Evolutionary conservation across 2,329 filamentous ascomycete species (phyloP), one percentile per base, ranked within the genome.

Genomic region (Fusarium newnesense): DNA sequence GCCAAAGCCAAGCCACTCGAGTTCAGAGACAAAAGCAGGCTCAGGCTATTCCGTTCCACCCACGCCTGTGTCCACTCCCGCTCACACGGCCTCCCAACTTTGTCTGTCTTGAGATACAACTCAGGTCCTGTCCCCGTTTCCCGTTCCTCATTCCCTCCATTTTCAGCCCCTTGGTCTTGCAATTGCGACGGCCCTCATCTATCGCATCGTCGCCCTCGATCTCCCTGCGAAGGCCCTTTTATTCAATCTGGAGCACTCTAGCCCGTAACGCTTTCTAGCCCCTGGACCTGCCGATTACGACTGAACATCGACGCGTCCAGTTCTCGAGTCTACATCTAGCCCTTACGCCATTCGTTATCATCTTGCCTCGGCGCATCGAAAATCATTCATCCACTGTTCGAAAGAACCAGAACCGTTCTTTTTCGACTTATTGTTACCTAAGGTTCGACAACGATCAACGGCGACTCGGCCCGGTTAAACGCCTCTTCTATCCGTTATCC

Each of bases 31-130:
- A 63, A 67, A 70, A 65, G 56, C 70, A 67, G 67, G 71, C 71
- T 72, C 71, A 73, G 70, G 57, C 69, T 73, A 46, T 63, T 73
- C 62, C 67, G 72, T 76, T 75, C 75, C 69, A 76, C 72, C 56
- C 74, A 73, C 69, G 67, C 74, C 69, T 74, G 73, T 75, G 64
- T 58, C 75, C 75, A 73, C 67, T 65, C 67, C 61, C 65, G 40
- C 65, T 64, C 66, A 59, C 72, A 72, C 68, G 54, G 73, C 53
- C 69, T 75, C 72, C 76, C 74, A 73, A 72, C 73, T 70, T 75
- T 69, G 76, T 76, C 69, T 71, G 76, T 76, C 69, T 74, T 69
- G 74, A 78, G 75, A 78, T 78, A 78, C 76, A 78, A 76, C 74
- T 77, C 59, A 69, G 70, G 69, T 68, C 76, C 67, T 67, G 72